phyloP scores from a whole-genome alignment of 2,329 filamentous ascomycete genomes.

The Lomentospora prolificans region DNA sequence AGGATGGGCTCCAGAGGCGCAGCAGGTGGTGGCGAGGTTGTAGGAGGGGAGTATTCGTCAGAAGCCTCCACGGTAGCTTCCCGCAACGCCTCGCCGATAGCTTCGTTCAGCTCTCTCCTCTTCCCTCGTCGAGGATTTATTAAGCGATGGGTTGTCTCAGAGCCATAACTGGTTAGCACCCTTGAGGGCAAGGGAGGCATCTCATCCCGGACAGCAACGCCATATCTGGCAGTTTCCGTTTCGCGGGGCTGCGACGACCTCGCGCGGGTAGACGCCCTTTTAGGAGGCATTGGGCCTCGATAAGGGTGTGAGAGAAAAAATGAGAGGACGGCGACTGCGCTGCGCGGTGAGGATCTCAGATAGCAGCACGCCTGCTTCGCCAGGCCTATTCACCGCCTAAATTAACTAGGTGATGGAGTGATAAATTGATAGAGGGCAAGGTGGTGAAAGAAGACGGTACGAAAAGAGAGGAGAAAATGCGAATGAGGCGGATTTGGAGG shows the following conservation, averaged over 20 bases:
- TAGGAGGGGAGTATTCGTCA: constrained; percentile 4
- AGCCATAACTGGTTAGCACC: constrained; percentile 16
- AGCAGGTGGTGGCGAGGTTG: neutral
- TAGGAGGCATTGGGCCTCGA: constrained; percentile 1
- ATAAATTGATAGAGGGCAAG: neutral
- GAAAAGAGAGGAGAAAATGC: neutral
- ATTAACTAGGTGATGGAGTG: neutral
- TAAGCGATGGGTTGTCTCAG: constrained; percentile 13
- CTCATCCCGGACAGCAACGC: constrained; percentile 14
- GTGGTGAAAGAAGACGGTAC: neutral
- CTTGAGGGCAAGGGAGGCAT: constrained; percentile 15
- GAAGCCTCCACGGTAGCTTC: constrained; percentile 10
- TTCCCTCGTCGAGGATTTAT: constrained; percentile 15
- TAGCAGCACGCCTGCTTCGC: neutral
- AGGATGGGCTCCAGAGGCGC: neutral
- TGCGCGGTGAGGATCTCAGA: neutral
- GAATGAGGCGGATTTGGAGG: neutral
- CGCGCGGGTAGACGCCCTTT: neutral
- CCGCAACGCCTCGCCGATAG: constrained; percentile 13
- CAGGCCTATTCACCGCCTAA: neutral
- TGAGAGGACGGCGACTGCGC: neutral
- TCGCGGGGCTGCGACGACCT: constrained; percentile 7
- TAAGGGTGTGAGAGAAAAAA: neutral
- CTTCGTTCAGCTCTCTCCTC: constrained; percentile 12
- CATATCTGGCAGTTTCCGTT: constrained; percentile 3